These are phyloP conservation scores for Primulina tabacum DNA, from an alignment of 257 asterid species.

Conservation along the genomic window DNA sequence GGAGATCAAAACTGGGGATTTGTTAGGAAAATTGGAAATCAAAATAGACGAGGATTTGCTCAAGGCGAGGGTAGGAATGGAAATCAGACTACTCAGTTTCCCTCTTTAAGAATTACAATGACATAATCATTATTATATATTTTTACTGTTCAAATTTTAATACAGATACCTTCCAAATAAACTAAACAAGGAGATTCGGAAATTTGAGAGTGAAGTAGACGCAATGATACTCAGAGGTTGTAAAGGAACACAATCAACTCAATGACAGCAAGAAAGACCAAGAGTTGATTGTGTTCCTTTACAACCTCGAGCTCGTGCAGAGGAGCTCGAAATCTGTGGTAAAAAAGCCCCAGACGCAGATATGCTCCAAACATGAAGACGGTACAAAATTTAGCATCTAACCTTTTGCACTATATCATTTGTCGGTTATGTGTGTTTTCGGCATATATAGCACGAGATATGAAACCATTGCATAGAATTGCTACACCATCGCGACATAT, in stretches of 20 bases:
- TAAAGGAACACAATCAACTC: slow-evolving; percentile 30
- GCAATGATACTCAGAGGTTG: slow-evolving; percentile 48
- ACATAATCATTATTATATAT: too few species aligned
- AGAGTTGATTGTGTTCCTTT: too few species aligned
- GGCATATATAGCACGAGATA: background rate
- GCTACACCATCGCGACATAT: background rate
- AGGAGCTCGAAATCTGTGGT: slow-evolving; percentile 59
- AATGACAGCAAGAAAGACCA: slow-evolving; percentile 43
- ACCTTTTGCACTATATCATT: background rate
- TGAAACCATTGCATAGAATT: background rate
- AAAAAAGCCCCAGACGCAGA: slow-evolving; percentile 43
- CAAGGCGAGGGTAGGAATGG: background rate
- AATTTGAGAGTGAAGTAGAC: slow-evolving; percentile 53
- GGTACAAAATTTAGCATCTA: slow-evolving; percentile 30
- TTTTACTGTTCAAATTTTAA: background rate
- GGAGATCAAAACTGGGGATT: slow-evolving; percentile 38
- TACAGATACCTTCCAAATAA: slow-evolving; percentile 64
- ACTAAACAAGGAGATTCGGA: slow-evolving; percentile 55
- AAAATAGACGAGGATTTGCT: slow-evolving; percentile 45
- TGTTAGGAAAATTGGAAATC: slow-evolving; percentile 36
- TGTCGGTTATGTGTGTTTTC: background rate
- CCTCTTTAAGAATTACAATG: too few species aligned
- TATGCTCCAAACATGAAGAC: slow-evolving; percentile 57
- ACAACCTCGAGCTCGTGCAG: slow-evolving; percentile 61
- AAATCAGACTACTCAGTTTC: too few species aligned